phyloP scores from a whole-genome alignment of 352 stramenopile genomes.

The Albugo laibachii region DNA sequence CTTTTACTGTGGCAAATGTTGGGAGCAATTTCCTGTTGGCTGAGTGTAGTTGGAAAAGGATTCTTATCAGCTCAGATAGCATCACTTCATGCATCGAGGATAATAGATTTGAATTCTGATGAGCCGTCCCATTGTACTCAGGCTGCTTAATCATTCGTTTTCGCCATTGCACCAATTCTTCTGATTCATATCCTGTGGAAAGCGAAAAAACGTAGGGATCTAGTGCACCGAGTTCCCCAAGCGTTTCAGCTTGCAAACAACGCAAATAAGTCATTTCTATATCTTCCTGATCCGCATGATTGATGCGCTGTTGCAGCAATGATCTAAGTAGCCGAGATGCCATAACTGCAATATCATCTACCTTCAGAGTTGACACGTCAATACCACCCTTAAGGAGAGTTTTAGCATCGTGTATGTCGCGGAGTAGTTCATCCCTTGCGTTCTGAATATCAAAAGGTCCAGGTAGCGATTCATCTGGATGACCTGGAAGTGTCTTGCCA shows the following conservation, averaged over 20 bases:
- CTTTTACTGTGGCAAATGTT: too few species aligned
- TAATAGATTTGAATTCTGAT: neutral
- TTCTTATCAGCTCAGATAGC: neutral
- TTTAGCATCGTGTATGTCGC: neutral
- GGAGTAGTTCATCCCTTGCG: neutral
- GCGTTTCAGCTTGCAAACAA: conserved; percentile 12
- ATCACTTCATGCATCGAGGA: neutral
- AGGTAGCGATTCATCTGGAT: neutral
- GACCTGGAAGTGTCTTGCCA: too few species aligned
- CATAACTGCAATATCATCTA: neutral
- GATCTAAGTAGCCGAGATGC: neutral
- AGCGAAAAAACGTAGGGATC: conserved; percentile 39
- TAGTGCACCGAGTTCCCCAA: conserved; percentile 45
- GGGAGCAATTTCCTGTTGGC: neutral
- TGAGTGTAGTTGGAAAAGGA: neutral
- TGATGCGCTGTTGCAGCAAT: neutral
- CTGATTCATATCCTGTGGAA: conserved; percentile 21
- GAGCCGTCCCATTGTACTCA: neutral
- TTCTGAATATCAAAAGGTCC: neutral
- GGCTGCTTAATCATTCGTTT: conserved; percentile 2
- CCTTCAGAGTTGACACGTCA: neutral
- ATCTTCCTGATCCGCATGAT: conserved; percentile 1
- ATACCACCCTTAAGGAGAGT: neutral
- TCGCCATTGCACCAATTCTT: conserved; percentile 31
- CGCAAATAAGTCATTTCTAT: conserved; percentile 12